Evolutionary conservation across 768 basidiomycete species (phyloP).

Genomic region (Mycena kentingensis): DNA sequence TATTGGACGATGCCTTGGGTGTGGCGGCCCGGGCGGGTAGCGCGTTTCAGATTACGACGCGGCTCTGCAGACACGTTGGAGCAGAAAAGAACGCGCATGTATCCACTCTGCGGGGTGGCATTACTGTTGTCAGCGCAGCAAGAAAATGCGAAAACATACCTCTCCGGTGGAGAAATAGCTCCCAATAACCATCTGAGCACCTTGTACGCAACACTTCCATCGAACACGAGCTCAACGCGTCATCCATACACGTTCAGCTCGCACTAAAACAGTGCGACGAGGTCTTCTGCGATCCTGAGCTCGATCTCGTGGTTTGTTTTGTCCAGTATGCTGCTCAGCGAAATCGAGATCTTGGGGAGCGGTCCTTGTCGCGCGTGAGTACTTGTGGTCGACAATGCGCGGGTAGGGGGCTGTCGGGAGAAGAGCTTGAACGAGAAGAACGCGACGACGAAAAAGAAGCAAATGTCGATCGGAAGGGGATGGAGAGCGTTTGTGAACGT

Average conservation of each 20-base stretch:
- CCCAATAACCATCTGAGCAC: conserved; percentile 38
- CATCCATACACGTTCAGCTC: conserved; percentile 40
- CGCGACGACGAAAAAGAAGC: conserved; percentile 3
- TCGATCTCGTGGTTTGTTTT: conserved; percentile 46
- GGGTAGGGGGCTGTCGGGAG: conserved; percentile 26
- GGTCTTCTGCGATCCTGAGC: conserved; percentile 42
- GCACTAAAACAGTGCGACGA: conserved; percentile 39
- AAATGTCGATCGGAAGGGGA: background rate
- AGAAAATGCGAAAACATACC: background rate
- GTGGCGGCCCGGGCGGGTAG: conserved; percentile 8
- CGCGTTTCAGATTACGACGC: conserved; percentile 15
- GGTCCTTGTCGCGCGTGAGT: conserved; percentile 15
- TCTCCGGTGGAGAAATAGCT: conserved; percentile 25
- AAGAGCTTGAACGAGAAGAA: background rate
- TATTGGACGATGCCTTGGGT: conserved; percentile 7
- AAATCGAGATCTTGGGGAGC: conserved; percentile 34
- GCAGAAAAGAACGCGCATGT: conserved; percentile 5
- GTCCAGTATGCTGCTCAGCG: conserved; percentile 38
- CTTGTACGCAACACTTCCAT: conserved; percentile 33
- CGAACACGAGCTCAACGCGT: conserved; percentile 35
- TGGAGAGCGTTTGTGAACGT: background rate
- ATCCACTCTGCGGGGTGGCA: conserved; percentile 12
- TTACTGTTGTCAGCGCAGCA: background rate
- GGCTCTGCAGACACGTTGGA: background rate
- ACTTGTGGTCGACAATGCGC: conserved; percentile 28